Base-by-base conservation (phyloP, 768 basidiomycete genomes). In the Boletellus ananiceps region DNA sequence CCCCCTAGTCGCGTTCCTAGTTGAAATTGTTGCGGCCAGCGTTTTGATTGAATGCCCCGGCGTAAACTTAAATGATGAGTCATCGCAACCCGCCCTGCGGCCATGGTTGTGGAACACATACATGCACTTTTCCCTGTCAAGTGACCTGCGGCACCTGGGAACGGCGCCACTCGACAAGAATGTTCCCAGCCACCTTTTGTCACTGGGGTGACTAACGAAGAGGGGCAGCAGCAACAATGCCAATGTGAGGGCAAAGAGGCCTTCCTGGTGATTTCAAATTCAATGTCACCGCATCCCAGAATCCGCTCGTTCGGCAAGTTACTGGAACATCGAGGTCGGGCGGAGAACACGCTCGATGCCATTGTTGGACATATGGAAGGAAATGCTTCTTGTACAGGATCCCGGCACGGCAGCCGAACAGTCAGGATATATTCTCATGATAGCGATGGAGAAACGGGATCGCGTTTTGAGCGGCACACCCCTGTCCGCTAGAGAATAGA, bases 401-500 rank as follows among this genome's bases (percentile, higher is more conserved):
- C 25, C 23, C 8, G 23, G 37, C 50, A 50, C 36, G 40, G 38
- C 16, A 37, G 16, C 31, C 44, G 19, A 14, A 49, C 7, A 34
- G 19, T 44, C 39, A 15, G 31, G 48, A 47, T 36, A 25, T 35
- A 18, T 48, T 51, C 29, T 54, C 31, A 38, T 40, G 29, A 51
- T 35, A 42, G 40, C 16, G 40, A 50, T 50, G 19, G 8, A 44
- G 40, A 13, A 23, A 16, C 25, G 44, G 43, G 34, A 29, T 42
- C 50, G 27, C 51, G 61, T 57, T 54, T 54, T 55, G 49, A 57
- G 62, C 47, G 43, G 31, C 50, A 36, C 50, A 18, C 38, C 32
- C 11, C 25, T 8, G 33, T 35, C 27, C 11, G 5, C 14, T 7
- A 19, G 23, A 27, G 45, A 34, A 57, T 27, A 21, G 51, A 43